These are phyloP conservation scores for Aspergillus jensenii DNA, from an alignment of 2,329 filamentous ascomycete species.

Conservation along the genomic window DNA sequence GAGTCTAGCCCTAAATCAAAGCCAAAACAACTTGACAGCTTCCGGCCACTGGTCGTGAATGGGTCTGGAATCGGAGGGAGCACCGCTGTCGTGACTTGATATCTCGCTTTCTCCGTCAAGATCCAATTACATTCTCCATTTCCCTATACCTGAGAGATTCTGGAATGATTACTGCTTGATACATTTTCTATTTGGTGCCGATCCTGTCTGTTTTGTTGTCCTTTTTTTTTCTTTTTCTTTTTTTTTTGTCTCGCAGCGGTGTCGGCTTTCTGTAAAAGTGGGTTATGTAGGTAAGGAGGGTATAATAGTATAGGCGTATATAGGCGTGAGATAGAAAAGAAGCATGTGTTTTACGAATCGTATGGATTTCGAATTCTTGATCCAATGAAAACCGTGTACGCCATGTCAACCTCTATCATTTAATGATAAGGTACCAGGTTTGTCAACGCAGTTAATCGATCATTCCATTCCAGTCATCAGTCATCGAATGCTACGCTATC, in stretches of 20 bases:
- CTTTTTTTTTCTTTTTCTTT: background rate
- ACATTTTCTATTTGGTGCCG: background rate
- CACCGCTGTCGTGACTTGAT: constrained; percentile 15
- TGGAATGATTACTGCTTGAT: background rate
- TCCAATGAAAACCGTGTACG: too few species aligned
- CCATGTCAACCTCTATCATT: background rate
- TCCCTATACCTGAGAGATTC: background rate
- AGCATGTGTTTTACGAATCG: background rate
- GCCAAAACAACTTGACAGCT: constrained; percentile 14
- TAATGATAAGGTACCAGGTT: background rate
- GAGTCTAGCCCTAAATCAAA: background rate
- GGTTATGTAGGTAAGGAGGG: background rate
- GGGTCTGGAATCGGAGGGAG: constrained; percentile 29
- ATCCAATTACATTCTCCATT: background rate
- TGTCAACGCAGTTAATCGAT: background rate
- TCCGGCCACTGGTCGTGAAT: constrained; percentile 35
- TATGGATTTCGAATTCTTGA: too few species aligned
- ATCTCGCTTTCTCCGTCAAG: background rate
- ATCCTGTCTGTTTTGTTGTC: background rate
- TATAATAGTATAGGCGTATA: background rate
- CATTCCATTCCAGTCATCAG: constrained; percentile 18
- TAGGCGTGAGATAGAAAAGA: background rate
- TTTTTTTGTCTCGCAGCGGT: background rate
- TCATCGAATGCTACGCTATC: constrained; percentile 10
- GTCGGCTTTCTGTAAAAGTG: background rate